phyloP scores from a whole-genome alignment of 495 filamentous ascomycete species.

The Daldinia grandis region DNA sequence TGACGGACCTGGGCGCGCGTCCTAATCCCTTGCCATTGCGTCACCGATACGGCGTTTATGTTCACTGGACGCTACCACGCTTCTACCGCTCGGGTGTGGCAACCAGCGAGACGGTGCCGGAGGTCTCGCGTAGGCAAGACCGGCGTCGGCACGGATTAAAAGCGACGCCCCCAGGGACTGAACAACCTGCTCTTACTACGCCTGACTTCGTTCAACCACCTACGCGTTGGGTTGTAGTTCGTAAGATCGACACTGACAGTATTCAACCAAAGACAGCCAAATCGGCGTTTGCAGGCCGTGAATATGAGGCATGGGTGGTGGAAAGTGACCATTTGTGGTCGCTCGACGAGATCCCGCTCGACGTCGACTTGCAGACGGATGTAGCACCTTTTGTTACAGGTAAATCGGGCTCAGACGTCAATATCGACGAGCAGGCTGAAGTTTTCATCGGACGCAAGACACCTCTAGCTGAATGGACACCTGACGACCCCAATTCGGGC shows the following conservation, averaged over 20 bases:
- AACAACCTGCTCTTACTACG: slow-evolving; percentile 14
- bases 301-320: slow-evolving; percentile 56
- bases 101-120: background rate
- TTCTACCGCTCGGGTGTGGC: slow-evolving; percentile 52
- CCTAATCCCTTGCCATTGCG: slow-evolving; percentile 5
- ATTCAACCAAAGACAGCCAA: background rate
- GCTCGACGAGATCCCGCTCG: slow-evolving; percentile 45
- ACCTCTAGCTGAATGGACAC: slow-evolving; percentile 31
- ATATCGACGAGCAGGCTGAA: slow-evolving; percentile 57
- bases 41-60: slow-evolving; percentile 58
- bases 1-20: slow-evolving; percentile 52
- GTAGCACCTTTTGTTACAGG: slow-evolving; percentile 55
- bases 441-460: slow-evolving; percentile 58
- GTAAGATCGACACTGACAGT: slow-evolving; percentile 43
- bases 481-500: slow-evolving; percentile 16
- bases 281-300: background rate
- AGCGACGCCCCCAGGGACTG: background rate
- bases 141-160: slow-evolving; percentile 8
- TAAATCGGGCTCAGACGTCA: background rate
- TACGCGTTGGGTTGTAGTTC: slow-evolving; percentile 56
- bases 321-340: slow-evolving; percentile 55
- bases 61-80: slow-evolving; percentile 62
- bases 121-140: slow-evolving; percentile 4
- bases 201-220: slow-evolving; percentile 49
- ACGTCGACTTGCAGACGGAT: slow-evolving; percentile 58